phyloP scores from a whole-genome alignment of 1,139 yeast species.

The Trichomonascaceae sp. region DNA sequence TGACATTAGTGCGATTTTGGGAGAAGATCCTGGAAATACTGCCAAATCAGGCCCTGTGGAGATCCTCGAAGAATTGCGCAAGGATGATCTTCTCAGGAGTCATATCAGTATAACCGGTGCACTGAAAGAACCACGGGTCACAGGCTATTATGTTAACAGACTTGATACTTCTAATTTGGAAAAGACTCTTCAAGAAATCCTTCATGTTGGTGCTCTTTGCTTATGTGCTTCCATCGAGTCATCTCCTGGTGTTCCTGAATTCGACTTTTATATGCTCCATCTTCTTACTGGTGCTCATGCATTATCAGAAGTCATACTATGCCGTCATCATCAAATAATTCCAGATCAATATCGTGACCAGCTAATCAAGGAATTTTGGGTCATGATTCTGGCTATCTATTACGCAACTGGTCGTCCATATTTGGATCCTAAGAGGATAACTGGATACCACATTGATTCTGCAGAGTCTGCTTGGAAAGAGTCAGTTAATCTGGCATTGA shows the following conservation, averaged over 20 bases:
- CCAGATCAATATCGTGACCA: conserved; percentile 14
- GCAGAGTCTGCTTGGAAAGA: conserved; percentile 19
- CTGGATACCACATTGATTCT: conserved; percentile 11
- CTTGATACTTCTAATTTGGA: conserved; percentile 17
- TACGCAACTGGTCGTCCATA: conserved; percentile 23
- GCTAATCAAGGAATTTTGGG: conserved; percentile 21
- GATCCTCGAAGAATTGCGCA: not conserved
- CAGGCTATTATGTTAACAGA: conserved; percentile 17
- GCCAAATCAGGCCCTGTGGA: conserved; percentile 7
- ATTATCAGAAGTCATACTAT: conserved; percentile 22
- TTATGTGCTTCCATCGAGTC: conserved; percentile 21
- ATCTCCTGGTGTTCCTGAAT: conserved; percentile 21
- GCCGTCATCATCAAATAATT: conserved; percentile 16
- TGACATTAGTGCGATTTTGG: conserved; percentile 3
- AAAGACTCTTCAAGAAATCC: conserved; percentile 18
- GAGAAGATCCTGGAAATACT: conserved; percentile 8
- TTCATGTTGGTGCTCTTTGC: conserved; percentile 20
- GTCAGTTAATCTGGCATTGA: conserved; percentile 18
- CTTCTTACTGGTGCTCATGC: conserved; percentile 29
- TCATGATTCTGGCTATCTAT: conserved; percentile 18
- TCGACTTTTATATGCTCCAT: conserved; percentile 29
- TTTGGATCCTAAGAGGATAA: conserved; percentile 17
- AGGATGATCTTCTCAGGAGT: conserved; percentile 9
- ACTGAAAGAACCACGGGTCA: not conserved
- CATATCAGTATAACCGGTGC: not conserved